A percentile compares a stretch with the other conserved stretches of the same genome.
Conservation (phyloP, 371 early-diverging fungal genomes). For the Syncephalastrum monosporum region DNA sequence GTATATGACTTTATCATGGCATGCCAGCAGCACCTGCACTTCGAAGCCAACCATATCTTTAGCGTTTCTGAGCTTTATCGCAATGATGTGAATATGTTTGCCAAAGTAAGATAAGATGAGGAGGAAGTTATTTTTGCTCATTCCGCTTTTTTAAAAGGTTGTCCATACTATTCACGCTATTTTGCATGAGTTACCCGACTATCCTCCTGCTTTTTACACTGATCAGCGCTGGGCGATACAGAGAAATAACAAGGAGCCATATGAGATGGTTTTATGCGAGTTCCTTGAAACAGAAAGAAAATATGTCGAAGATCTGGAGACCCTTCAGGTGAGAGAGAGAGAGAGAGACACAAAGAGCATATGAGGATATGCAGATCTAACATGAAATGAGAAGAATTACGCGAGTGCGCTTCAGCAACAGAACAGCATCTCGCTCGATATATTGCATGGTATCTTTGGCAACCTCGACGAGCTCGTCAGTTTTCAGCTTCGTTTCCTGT, state of each 20-base stretch:
- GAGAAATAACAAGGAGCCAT: constrained; percentile 55
- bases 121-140: not conserved
- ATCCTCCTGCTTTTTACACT: no score
- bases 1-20: constrained; percentile 78
- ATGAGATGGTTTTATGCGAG: constrained; percentile 77
- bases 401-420: constrained; percentile 44
- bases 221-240: no score
- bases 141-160: no score
- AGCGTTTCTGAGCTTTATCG: constrained; percentile 84
- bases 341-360: constrained; percentile 4
- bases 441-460: constrained; percentile 79
- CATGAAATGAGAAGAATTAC: constrained; percentile 18
- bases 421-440: constrained; percentile 68
- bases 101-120: constrained; percentile 66
- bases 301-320: constrained; percentile 72
- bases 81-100: constrained; percentile 92
- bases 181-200: no score
- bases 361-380: not conserved
- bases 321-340: constrained; percentile 35
- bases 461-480: constrained; percentile 92
- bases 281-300: constrained; percentile 26
- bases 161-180: no score
- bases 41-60: constrained; percentile 76
- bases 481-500: constrained; percentile 91
- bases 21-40: constrained; percentile 65